These are phyloP conservation scores for Malassezia sympodialis DNA, from an alignment of 1,284 basidiomycete genomes.

Conservation along the genomic window DNA sequence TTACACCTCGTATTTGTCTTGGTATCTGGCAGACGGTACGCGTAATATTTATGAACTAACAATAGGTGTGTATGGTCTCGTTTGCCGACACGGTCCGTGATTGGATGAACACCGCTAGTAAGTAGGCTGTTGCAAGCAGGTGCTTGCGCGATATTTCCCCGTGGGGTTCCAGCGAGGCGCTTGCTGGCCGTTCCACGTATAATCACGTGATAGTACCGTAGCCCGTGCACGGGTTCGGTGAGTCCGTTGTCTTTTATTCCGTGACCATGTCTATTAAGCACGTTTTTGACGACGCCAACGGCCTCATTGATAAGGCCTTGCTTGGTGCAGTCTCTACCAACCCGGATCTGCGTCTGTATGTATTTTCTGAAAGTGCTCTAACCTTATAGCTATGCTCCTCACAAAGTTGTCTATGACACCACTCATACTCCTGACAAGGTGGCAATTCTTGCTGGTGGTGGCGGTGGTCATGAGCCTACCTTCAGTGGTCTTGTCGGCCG, in stretches of 20 bases:
- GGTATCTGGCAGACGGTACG: conserved; percentile 81
- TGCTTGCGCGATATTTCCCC: background rate
- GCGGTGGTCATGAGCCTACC: conserved; percentile 51
- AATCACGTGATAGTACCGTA: background rate
- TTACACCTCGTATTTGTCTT: conserved; percentile 87
- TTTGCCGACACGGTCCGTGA: conserved; percentile 76
- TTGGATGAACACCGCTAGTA: conserved; percentile 10
- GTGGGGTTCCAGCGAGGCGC: too few species aligned
- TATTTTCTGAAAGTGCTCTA: conserved; percentile 1
- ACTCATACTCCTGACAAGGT: conserved; percentile 49
- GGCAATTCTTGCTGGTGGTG: conserved; percentile 51
- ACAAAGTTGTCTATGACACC: conserved; percentile 45
- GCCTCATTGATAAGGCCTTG: conserved; percentile 43
- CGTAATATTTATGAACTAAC: background rate
- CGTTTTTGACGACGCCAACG: conserved; percentile 38
- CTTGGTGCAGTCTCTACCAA: conserved; percentile 41
- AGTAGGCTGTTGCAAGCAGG: background rate
- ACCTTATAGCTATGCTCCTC: conserved; percentile 28
- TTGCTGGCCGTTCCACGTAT: background rate
- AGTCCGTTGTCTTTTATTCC: background rate
- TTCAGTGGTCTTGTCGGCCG: conserved; percentile 49
- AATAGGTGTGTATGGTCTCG: conserved; percentile 79
- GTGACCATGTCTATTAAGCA: conserved; percentile 44
- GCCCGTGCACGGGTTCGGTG: background rate
- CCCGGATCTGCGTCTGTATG: conserved; percentile 40